Base-by-base conservation (phyloP, 73 alveolate genomes). In the Paramecium sonneborni region DNA sequence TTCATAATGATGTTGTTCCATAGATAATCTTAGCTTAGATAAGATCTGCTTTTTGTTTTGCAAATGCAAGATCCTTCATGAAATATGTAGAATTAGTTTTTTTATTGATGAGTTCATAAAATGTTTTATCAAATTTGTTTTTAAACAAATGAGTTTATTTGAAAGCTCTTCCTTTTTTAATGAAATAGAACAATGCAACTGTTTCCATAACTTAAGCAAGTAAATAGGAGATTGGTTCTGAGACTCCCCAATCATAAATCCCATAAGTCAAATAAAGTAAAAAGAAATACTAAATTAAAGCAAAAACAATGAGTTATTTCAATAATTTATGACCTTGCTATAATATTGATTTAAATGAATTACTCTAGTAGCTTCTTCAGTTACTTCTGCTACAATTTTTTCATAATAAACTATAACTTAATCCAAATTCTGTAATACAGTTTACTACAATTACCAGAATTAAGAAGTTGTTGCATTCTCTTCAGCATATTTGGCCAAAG, bases 161-260 rank as follows among this genome's bases (percentile, higher is more conserved):
- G n/a, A 79, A 79, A 0, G 90, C 90, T 44, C 41, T 39, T 79
- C 90, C 90, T 20, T 46, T 79, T 44, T 62, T 39, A n/a, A 79
- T 39, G n/a, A 79, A 79, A 44, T 79, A 79, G 11, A 79, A 79
- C 28, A 79, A 79, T 23, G 90, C 90, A 39, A 79, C 43, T 41
- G 90, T 79, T 44, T 79, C 90, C 90, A 79, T 79, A 18, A 46
- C 69, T 44, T 43, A 43, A 1, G 69, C 69, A 26, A 79, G 14
- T 9, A 79, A 44, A 43, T 79, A 79, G 1, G 90, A 79, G 5
- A 79, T 79, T 79, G 90, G 90, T 44, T 79, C 90, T 24, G 90
- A 79, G 1, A 79, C 90, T 9, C 74, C 55, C 90, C 90, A 79
- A 79, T 39, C 69, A 44, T 79, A 79, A 0, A 79, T 15, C 41